These are phyloP conservation scores for Amauroascus verrucosus DNA, from an alignment of 2,329 filamentous ascomycete genomes.

Conservation along the genomic window DNA sequence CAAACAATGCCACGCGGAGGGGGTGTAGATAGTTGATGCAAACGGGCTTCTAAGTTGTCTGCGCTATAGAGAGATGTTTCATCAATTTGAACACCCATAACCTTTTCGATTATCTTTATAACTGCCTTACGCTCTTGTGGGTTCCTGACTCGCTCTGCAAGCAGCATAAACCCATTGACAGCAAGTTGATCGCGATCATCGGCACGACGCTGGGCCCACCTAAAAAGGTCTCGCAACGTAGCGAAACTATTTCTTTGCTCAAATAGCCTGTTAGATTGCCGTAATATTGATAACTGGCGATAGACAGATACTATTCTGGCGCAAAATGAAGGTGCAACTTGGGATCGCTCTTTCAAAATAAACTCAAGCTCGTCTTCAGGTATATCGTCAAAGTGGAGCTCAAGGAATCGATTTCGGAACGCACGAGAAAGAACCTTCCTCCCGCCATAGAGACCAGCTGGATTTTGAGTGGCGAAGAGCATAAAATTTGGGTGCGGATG, in stretches of 20 bases:
- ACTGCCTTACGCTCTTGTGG: slow-evolving; percentile 75
- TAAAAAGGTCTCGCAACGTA: slow-evolving; percentile 86
- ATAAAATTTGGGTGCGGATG: slow-evolving; percentile 91
- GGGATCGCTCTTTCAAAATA: slow-evolving; percentile 78
- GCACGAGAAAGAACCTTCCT: slow-evolving; percentile 86
- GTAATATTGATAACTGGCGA: slow-evolving; percentile 75
- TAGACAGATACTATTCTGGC: slow-evolving; percentile 87
- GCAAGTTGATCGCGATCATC: slow-evolving; percentile 83
- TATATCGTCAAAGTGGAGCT: slow-evolving; percentile 96
- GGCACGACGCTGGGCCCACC: slow-evolving; percentile 80
- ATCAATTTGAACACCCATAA: slow-evolving; percentile 79
- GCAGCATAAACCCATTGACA: slow-evolving; percentile 86
- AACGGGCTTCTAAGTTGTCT: slow-evolving; percentile 47
- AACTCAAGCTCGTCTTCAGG: slow-evolving; percentile 86
- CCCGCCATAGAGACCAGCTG: slow-evolving; percentile 87
- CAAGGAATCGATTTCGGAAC: slow-evolving; percentile 92
- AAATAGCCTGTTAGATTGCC: slow-evolving; percentile 83
- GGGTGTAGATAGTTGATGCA: slow-evolving; percentile 30
- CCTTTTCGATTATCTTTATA: slow-evolving; percentile 75
- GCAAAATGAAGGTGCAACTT: slow-evolving; percentile 86
- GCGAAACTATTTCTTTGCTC: slow-evolving; percentile 97
- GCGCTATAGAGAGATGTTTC: slow-evolving; percentile 61
- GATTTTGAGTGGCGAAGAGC: slow-evolving; percentile 96
- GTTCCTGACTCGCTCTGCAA: slow-evolving; percentile 90
- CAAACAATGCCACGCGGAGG: slow-evolving; percentile 58